Evolutionary conservation across 306 rosid genomes (phyloP).

Genomic region (Delonix regia): DNA sequence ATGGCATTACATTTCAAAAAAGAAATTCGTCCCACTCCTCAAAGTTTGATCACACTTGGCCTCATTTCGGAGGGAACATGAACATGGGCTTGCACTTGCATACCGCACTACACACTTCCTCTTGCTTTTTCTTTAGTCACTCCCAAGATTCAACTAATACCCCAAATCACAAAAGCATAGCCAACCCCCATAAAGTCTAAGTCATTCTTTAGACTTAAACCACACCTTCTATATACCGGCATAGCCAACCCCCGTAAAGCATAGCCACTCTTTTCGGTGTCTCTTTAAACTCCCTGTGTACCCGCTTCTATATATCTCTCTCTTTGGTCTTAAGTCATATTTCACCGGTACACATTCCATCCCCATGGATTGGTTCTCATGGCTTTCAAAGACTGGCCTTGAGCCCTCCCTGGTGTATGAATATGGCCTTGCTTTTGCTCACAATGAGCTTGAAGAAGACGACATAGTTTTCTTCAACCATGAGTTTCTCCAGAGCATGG

Average conservation of each 20-base stretch:
- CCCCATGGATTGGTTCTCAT: conserved; percentile 95
- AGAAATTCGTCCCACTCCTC: conserved; percentile 39
- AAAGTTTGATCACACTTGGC: conserved; percentile 29
- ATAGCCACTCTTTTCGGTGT: conserved; percentile 35
- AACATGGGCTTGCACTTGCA: conserved; percentile 48
- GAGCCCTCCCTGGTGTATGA: conserved; percentile 82
- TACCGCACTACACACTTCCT: conserved; percentile 48
- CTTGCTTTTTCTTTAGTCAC: conserved; percentile 43
- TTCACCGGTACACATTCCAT: conserved; percentile 28
- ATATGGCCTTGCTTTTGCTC: conserved; percentile 78
- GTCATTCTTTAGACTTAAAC: conserved; percentile 28
- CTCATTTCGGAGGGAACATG: conserved; percentile 58
- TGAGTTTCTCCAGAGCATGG: conserved; percentile 96
- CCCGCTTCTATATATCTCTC: conserved; percentile 12
- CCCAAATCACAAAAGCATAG: conserved; percentile 27
- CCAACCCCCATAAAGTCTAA: conserved; percentile 29
- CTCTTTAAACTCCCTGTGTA: not conserved
- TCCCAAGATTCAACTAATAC: conserved; percentile 63
- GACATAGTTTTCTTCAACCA: conserved; percentile 86
- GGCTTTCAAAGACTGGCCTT: conserved; percentile 81
- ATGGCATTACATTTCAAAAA: conserved; percentile 51
- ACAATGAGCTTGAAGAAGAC: conserved; percentile 91
- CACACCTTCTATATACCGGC: too few species aligned
- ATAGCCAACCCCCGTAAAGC: conserved; percentile 20
- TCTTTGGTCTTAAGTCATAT: conserved; percentile 24